phyloP scores from a whole-genome alignment of 139 green algal genomes.

The Chlamydomonas incerta region DNA sequence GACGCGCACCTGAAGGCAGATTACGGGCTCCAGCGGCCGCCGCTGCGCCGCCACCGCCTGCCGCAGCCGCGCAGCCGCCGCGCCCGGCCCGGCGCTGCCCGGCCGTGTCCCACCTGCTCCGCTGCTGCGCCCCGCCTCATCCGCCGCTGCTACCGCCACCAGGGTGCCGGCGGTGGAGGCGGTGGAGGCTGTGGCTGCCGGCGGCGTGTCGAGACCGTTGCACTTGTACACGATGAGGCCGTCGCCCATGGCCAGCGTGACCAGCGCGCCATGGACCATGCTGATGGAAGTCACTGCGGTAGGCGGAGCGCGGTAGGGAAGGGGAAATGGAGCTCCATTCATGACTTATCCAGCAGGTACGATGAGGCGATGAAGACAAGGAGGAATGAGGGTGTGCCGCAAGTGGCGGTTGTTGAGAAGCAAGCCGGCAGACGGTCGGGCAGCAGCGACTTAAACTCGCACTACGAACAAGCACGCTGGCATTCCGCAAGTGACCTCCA shows the following conservation, averaged over 20 bases:
- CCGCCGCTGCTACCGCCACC: neutral
- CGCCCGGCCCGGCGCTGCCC: neutral
- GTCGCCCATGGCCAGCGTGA: constrained; percentile 42
- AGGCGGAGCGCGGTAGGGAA: too few relatives aligned
- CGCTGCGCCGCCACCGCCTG: neutral
- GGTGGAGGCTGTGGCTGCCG: neutral
- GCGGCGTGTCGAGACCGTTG: constrained; percentile 1
- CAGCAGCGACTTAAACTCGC: too few relatives aligned
- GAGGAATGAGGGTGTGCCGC: too few relatives aligned
- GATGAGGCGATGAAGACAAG: too few relatives aligned
- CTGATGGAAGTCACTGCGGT: constrained; percentile 4
- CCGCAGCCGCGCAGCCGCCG: neutral
- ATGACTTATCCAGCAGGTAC: too few relatives aligned
- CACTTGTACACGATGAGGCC: constrained; percentile 31
- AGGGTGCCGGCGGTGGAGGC: neutral
- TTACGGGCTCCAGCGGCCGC: constrained; percentile 2
- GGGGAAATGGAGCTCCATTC: too few relatives aligned
- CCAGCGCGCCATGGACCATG: constrained; percentile 7
- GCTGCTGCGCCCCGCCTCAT: too few relatives aligned
- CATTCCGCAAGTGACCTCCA: too few relatives aligned
- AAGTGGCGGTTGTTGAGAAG: too few relatives aligned
- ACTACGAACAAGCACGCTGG: too few relatives aligned
- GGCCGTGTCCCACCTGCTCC: neutral
- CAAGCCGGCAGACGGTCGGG: too few relatives aligned
- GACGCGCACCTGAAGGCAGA: constrained; percentile 22